Evolutionary conservation across 75 land plant genomes (phyloP).

Genomic region (Gnetum montanum): DNA sequence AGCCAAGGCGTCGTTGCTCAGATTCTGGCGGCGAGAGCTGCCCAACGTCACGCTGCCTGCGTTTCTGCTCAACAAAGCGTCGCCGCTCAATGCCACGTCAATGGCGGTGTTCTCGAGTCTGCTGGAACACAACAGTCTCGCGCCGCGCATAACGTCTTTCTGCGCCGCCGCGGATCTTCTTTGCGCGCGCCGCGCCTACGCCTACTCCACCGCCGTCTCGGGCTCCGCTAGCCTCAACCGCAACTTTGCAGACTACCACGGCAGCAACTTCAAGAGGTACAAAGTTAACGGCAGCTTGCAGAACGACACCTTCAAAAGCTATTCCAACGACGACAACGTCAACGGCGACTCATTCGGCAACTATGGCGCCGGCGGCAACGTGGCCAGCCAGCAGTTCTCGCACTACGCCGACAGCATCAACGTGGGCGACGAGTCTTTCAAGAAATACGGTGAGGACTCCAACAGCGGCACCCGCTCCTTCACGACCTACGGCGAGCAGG

Average conservation of each 20-base stretch:
- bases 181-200: conserved; percentile 4
- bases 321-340: conserved; percentile 29
- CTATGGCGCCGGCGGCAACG: conserved; percentile 32
- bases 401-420: conserved; percentile 27
- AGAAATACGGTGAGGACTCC: conserved; percentile 17
- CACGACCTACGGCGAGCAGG: conserved; percentile 12
- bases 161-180: conserved; percentile 20
- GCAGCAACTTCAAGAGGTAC: conserved; percentile 10
- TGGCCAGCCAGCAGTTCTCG: conserved; percentile 21
- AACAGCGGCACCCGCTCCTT: conserved; percentile 27
- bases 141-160: conserved; percentile 15
- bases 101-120: conserved; percentile 9
- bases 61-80: conserved; percentile 24
- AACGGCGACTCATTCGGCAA: conserved; percentile 31
- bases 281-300: conserved; percentile 11
- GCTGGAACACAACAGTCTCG: conserved; percentile 15
- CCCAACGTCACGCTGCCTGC: conserved; percentile 18
- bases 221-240: no score
- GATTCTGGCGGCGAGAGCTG: conserved; percentile 34
- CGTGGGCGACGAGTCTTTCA: conserved; percentile 29
- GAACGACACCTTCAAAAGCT: conserved; percentile 22
- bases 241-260: conserved; percentile 18
- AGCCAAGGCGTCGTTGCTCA: conserved; percentile 24
- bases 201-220: background rate
- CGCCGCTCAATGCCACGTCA: conserved; percentile 27